Base-by-base conservation (phyloP, 2,329 filamentous ascomycete species). In the Neofusicoccum umdonicola region DNA sequence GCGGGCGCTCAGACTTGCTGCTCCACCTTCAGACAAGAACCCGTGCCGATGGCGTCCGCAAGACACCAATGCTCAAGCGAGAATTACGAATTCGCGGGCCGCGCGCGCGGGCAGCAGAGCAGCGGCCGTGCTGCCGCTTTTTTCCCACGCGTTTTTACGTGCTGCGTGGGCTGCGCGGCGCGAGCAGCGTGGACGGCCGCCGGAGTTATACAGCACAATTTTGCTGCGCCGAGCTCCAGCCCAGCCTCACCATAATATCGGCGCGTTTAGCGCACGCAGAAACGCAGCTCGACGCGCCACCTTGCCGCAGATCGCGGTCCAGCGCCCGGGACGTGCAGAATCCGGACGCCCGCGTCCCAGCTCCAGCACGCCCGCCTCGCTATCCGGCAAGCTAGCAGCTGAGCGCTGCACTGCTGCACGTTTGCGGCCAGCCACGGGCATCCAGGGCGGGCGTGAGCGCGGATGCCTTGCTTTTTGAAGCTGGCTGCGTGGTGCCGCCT, bases 1-100 rank as follows among this genome's bases (percentile, higher is more conserved):
- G 60, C 45, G 47, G 47, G 45, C 60, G 61, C 61, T 63, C 61
- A 63, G 61, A 63, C 61, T 54, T 61, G 27, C 27, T 31, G 57
- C 42, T 61, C 45, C 57, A 48, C 57, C 57, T 50, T 47, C 42
- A 60, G 44, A 42, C 41, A 60, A 60, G 56, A 60, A 60, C 41
- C 42, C 57, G 57, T 48, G 57, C 44, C 42, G 31, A 50, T 61
- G 57, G 42, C 57, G 44, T 39, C 54, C 41, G 11, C 22, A 34
- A n/a, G 15, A 45, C 54, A 57, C 39, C 22, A 50, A 22, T 13
- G 11, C 4, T 31, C 27, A 12, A 9, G 22, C 47, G 47, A 27
- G 34, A 19, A 35, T 19, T 27, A 15, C 47, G 12, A 9, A 22
- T 22, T 39, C 17, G 51, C 57, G 17, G n/a, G 12, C 22, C 39